These are phyloP conservation scores for Perilla frutescens DNA, from an alignment of 257 asterid genomes.

Conservation along the genomic window DNA sequence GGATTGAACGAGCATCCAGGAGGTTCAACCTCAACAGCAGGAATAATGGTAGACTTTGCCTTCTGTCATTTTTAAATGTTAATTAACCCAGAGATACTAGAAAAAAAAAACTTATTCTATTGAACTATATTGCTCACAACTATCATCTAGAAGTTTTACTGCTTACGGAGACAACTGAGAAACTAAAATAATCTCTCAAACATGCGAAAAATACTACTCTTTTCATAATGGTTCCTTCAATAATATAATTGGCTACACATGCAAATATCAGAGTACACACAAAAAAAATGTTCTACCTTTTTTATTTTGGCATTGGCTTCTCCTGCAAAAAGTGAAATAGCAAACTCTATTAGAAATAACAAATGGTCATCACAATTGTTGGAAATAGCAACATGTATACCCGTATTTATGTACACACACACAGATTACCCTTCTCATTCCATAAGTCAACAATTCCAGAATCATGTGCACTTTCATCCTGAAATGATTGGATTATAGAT, in stretches of 20 bases:
- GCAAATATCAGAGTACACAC: not conserved
- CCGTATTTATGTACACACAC: not conserved
- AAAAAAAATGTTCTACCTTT: slow-evolving; percentile 52
- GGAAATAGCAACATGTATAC: not conserved
- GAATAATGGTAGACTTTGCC: slow-evolving; percentile 66
- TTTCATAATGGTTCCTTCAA: slow-evolving; percentile 1
- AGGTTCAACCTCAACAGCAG: slow-evolving; percentile 96
- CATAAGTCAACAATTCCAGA: slow-evolving; percentile 70
- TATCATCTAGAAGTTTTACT: not conserved
- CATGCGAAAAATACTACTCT: not conserved
- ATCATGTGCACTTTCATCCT: slow-evolving; percentile 52
- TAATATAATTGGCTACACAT: slow-evolving; percentile 12
- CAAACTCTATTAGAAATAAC: slow-evolving; percentile 33
- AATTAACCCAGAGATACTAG: slow-evolving; percentile 26
- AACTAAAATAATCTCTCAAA: slow-evolving; percentile 17
- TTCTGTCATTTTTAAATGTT: slow-evolving; percentile 53
- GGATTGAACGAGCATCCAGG: slow-evolving; percentile 98
- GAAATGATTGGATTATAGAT: slow-evolving; percentile 28
- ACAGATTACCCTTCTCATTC: slow-evolving; percentile 56
- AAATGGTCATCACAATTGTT: slow-evolving; percentile 17
- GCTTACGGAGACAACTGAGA: slow-evolving; percentile 15
- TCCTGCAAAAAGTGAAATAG: slow-evolving; percentile 51
- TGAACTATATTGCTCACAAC: slow-evolving; percentile 5
- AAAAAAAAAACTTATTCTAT: not conserved
- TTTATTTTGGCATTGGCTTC: slow-evolving; percentile 47